These are phyloP conservation scores for Aspergillus biplanus DNA, from an alignment of 495 filamentous ascomycete species.

Conservation along the genomic window DNA sequence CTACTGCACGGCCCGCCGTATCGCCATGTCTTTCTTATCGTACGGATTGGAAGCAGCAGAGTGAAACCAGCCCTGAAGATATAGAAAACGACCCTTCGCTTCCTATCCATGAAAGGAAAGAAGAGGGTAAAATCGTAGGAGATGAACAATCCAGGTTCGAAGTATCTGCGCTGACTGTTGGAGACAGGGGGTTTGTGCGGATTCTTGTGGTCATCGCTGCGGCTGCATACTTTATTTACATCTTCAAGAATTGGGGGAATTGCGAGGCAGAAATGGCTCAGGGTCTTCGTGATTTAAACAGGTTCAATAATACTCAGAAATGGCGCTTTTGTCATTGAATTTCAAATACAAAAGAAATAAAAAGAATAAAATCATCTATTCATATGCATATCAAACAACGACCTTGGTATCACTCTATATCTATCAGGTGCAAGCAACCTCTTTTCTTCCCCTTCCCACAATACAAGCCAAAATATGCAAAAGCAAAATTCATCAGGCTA, in stretches of 20 bases:
- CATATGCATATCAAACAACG: not conserved
- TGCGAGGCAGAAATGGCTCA: not conserved
- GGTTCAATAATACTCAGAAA: too few species aligned
- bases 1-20: not conserved
- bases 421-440: not conserved
- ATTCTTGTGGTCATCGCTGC: not conserved
- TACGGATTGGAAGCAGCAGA: not conserved
- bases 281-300: too few species aligned
- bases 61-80: too few species aligned
- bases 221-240: not conserved
- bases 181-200: not conserved
- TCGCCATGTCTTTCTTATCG: not conserved
- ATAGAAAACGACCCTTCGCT: too few species aligned
- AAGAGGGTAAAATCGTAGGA: too few species aligned
- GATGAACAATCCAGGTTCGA: not conserved
- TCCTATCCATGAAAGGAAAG: too few species aligned
- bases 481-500: constrained; percentile 7
- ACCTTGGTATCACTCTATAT: constrained; percentile 18
- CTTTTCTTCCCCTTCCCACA: not conserved
- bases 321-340: too few species aligned
- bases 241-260: not conserved
- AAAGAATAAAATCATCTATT: too few species aligned
- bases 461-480: constrained; percentile 8
- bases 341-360: too few species aligned
- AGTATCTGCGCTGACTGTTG: not conserved